Conservation (phyloP, 768 basidiomycete species). For the Macrolepiota albuminosa region DNA sequence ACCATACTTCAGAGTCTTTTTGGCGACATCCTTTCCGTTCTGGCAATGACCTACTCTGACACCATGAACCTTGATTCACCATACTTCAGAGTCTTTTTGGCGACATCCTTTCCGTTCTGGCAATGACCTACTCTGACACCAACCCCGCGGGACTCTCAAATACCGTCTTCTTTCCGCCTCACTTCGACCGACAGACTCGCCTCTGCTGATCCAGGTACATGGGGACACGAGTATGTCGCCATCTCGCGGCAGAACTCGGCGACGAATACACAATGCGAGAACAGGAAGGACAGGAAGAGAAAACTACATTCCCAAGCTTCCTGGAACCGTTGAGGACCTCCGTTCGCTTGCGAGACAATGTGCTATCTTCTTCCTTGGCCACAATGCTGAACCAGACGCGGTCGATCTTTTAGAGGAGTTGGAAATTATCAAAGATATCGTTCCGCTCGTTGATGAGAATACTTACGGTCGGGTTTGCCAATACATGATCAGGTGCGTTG, state of each 20-base stretch:
- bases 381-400: slow-evolving; percentile 98
- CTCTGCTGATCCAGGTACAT: slow-evolving; percentile 84
- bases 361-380: slow-evolving; percentile 82
- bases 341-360: slow-evolving; percentile 76
- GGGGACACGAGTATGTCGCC: slow-evolving; percentile 99
- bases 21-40: slow-evolving; percentile 94
- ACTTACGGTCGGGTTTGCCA: slow-evolving; percentile 87
- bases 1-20: slow-evolving; percentile 72
- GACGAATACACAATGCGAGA: slow-evolving; percentile 83
- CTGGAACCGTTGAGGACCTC: slow-evolving; percentile 71
- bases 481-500: slow-evolving; percentile 87
- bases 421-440: slow-evolving; percentile 81
- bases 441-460: slow-evolving; percentile 77
- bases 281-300: slow-evolving; percentile 32
- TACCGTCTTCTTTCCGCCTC: slow-evolving; percentile 85
- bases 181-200: slow-evolving; percentile 57
- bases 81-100: slow-evolving; percentile 81
- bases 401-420: slow-evolving; percentile 93
- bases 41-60: too few species aligned
- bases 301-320: slow-evolving; percentile 27
- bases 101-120: slow-evolving; percentile 95
- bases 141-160: slow-evolving; percentile 91
- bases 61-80: not conserved
- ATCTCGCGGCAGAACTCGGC: slow-evolving; percentile 93
- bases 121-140: slow-evolving; percentile 99